Percentiles rank a stretch among this genome's conserved stretches.
phyloP scores from a whole-genome alignment of 2,329 filamentous ascomycete genomes.

The Cadophora luteo-olivacea region DNA sequence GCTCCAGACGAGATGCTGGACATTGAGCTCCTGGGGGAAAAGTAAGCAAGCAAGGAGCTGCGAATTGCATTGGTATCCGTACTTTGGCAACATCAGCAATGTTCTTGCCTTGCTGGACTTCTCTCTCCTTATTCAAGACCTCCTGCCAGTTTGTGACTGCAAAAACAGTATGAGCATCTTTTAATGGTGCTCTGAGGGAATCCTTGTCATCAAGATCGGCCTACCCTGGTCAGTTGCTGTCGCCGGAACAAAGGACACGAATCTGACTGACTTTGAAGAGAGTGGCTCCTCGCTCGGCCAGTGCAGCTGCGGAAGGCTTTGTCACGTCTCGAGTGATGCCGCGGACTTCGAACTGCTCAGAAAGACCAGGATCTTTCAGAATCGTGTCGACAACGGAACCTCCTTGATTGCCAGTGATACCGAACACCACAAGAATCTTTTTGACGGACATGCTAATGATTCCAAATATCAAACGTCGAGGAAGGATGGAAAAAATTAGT shows the following conservation, averaged over 20 bases:
- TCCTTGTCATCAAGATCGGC: conserved; percentile 50
- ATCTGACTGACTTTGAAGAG: conserved; percentile 43
- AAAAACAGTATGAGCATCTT: conserved; percentile 35
- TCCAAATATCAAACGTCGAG: not conserved
- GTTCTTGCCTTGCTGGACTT: conserved; percentile 44
- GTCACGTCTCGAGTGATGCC: conserved; percentile 54
- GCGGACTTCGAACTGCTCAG: conserved; percentile 51
- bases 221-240: conserved; percentile 18
- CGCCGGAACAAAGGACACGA: not conserved
- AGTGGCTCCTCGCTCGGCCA: conserved; percentile 51
- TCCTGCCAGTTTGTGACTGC: conserved; percentile 36
- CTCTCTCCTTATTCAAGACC: conserved; percentile 42
- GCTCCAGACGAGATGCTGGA: conserved; percentile 53
- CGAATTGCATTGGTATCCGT: conserved; percentile 28
- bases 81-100: conserved; percentile 49
- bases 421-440: conserved; percentile 52
- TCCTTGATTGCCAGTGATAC: conserved; percentile 57
- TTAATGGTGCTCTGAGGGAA: conserved; percentile 44
- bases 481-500: not conserved
- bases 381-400: conserved; percentile 53
- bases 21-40: conserved; percentile 44
- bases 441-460: conserved; percentile 23
- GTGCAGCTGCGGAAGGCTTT: conserved; percentile 49
- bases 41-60: conserved; percentile 8
- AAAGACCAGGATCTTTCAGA: conserved; percentile 49